These are phyloP conservation scores for Aspergillus aculeatus DNA, from an alignment of 2,329 filamentous ascomycete genomes.

Conservation along the genomic window DNA sequence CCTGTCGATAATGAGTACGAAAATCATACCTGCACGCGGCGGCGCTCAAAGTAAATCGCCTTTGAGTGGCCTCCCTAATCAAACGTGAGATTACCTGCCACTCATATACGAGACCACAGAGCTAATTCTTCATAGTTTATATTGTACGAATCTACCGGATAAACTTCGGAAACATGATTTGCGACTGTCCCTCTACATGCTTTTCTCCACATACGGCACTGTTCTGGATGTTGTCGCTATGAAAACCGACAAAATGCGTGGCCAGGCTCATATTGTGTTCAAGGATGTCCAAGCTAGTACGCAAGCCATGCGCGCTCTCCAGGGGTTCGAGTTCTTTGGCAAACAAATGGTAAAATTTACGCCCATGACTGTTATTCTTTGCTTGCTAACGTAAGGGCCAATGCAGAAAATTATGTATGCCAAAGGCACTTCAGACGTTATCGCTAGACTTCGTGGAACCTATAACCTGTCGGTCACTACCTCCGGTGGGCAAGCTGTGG, in stretches of 20 bases:
- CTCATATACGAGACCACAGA: slow-evolving; percentile 1
- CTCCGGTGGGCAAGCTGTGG: slow-evolving; percentile 51
- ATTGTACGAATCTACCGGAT: slow-evolving; percentile 82
- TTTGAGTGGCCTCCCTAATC: slow-evolving; percentile 64
- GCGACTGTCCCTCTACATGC: slow-evolving; percentile 81
- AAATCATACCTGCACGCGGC: slow-evolving; percentile 41
- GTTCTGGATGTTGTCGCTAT: slow-evolving; percentile 89
- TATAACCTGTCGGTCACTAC: slow-evolving; percentile 66
- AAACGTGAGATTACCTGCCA: slow-evolving; percentile 59
- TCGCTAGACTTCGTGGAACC: slow-evolving; percentile 88
- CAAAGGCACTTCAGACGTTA: slow-evolving; percentile 81
- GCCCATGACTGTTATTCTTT: neutral
- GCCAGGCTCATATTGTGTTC: slow-evolving; percentile 91
- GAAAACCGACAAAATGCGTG: slow-evolving; percentile 88
- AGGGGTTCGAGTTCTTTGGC: slow-evolving; percentile 83
- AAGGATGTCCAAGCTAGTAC: slow-evolving; percentile 88
- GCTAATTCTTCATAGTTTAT: slow-evolving; percentile 61
- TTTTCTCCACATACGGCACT: slow-evolving; percentile 90
- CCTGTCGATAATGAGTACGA: slow-evolving; percentile 36
- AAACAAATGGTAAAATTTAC: slow-evolving; percentile 70
- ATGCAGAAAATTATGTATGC: slow-evolving; percentile 83
- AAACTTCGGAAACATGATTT: slow-evolving; percentile 90
- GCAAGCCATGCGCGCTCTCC: slow-evolving; percentile 84
- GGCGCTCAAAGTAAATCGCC: slow-evolving; percentile 38
- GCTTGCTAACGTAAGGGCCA: slow-evolving; percentile 1